Evolutionary conservation across 169 alveolate species (phyloP).

Genomic region (Plasmodium gonderi): DNA sequence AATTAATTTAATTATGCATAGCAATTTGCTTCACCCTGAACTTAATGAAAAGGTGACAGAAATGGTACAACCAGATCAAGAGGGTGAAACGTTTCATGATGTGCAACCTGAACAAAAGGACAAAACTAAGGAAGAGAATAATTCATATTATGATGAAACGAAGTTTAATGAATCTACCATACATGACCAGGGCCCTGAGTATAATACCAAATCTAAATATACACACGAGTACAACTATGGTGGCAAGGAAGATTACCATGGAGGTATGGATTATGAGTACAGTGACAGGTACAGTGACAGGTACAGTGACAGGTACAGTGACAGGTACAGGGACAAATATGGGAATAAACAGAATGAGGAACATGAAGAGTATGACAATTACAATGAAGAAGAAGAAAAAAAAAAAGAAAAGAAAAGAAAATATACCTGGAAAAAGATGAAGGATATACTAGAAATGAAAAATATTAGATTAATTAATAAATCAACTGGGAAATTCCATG

Average conservation of each 20-base stretch:
- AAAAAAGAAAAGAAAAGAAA: neutral
- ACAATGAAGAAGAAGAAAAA: neutral
- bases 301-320: neutral
- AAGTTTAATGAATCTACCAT: neutral
- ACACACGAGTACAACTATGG: neutral
- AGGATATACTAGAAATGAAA: constrained; percentile 15
- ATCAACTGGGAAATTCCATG: constrained; percentile 30
- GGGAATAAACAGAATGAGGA: neutral
- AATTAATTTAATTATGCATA: constrained; percentile 40
- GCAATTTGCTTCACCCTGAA: constrained; percentile 25
- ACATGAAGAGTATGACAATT: neutral
- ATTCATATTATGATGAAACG: neutral
- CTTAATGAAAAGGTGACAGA: neutral
- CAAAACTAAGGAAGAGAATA: neutral
- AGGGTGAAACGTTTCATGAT: neutral
- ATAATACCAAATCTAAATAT: neutral
- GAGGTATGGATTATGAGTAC: neutral
- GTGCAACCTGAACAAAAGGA: neutral
- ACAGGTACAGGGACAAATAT: neutral
- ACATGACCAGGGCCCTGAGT: neutral
- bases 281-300: neutral
- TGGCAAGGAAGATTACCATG: neutral
- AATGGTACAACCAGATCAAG: neutral
- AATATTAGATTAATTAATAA: constrained; percentile 19
- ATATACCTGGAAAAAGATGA: neutral